Evolutionary conservation across 2,329 filamentous ascomycete species (phyloP).

Genomic region (Fusarium duplospermum): DNA sequence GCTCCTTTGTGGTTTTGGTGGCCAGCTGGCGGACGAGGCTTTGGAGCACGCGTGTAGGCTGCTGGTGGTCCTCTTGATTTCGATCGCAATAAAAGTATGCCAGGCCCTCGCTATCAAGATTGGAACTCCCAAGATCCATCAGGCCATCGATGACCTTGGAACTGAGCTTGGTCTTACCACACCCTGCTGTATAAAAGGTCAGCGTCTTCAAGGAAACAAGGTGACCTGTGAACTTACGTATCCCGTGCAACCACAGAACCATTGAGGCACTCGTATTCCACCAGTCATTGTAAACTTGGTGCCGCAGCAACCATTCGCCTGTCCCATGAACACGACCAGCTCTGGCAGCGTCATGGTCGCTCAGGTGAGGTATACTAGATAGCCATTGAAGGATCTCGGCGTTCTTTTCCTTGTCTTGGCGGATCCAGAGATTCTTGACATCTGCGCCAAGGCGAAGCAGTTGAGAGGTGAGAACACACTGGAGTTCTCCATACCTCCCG

Average conservation of each 20-base stretch:
- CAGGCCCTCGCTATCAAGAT: constrained; percentile 3
- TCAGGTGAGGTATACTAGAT: constrained; percentile 16
- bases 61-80: constrained; percentile 10
- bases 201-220: neutral
- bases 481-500: neutral
- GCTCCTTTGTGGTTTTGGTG: neutral
- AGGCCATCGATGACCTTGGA: constrained; percentile 19
- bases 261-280: neutral
- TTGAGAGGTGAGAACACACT: neutral
- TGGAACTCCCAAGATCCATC: neutral
- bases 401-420: constrained; percentile 11
- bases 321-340: constrained; percentile 14
- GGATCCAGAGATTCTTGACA: constrained; percentile 1
- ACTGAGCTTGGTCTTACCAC: constrained; percentile 26
- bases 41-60: constrained; percentile 17
- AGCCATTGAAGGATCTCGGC: constrained; percentile 23
- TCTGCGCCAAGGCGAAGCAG: neutral
- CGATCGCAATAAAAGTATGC: constrained; percentile 35
- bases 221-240: constrained; percentile 2
- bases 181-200: constrained; percentile 4
- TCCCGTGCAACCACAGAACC: constrained; percentile 12
- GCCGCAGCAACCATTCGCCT: constrained; percentile 12
- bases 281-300: constrained; percentile 11
- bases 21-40: constrained; percentile 31
- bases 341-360: constrained; percentile 13